Percentiles rank a stretch among this genome's conserved stretches.
These are phyloP conservation scores for Coelastrella sp. DNA, from an alignment of 139 green algal species.

Conservation along the genomic window DNA sequence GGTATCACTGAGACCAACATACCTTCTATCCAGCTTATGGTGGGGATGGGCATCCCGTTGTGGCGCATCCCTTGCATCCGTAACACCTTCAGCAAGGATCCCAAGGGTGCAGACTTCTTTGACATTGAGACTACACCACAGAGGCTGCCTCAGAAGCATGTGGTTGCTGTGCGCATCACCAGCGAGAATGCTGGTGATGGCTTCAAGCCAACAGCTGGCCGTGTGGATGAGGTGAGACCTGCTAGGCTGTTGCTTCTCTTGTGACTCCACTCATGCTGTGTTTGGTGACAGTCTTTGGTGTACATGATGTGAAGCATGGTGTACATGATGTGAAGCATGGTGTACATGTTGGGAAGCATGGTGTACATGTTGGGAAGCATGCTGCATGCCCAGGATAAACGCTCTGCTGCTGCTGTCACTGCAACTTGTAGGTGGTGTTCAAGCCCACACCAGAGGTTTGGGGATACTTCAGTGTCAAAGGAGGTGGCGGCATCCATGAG, in stretches of 20 bases:
- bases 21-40: conserved; percentile 88
- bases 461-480: conserved; percentile 98
- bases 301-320: too few relatives aligned
- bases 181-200: conserved; percentile 95
- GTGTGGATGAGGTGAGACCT: conserved; percentile 95
- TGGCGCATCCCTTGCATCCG: conserved; percentile 90
- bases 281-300: too few relatives aligned
- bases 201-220: conserved; percentile 97
- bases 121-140: conserved; percentile 80
- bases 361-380: too few relatives aligned
- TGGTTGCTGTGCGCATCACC: conserved; percentile 87
- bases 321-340: too few relatives aligned
- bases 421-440: conserved; percentile 34
- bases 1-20: conserved; percentile 96
- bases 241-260: too few relatives aligned
- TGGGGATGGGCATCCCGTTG: conserved; percentile 95
- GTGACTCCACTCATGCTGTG: too few relatives aligned
- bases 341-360: too few relatives aligned
- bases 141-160: conserved; percentile 59
- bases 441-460: conserved; percentile 77
- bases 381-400: too few relatives aligned
- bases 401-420: background rate
- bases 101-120: conserved; percentile 62
- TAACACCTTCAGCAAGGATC: conserved; percentile 75
- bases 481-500: conserved; percentile 95